Evolutionary conservation across 1,284 basidiomycete species (phyloP).

Genomic region (Xanthoconium separans): DNA sequence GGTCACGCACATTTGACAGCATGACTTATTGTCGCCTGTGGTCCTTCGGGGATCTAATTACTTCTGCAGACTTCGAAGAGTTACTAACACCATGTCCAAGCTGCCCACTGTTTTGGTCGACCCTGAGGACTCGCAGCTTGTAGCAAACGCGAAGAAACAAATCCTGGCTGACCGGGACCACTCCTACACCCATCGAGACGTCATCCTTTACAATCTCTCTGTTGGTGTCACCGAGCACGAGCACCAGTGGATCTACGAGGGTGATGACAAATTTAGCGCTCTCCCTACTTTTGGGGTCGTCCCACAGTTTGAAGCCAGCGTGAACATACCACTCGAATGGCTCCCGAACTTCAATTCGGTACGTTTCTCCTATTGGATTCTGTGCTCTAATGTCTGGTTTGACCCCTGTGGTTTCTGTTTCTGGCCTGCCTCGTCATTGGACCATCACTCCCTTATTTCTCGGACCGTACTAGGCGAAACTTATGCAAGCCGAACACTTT

Average conservation of each 20-base stretch:
- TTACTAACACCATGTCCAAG: slow-evolving; percentile 21
- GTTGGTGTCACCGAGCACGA: slow-evolving; percentile 93
- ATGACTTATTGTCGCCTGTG: no score
- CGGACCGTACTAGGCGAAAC: slow-evolving; percentile 54
- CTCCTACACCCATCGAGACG: slow-evolving; percentile 84
- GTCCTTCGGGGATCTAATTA: no score
- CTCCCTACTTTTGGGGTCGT: slow-evolving; percentile 96
- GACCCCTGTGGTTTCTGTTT: not conserved
- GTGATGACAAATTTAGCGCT: slow-evolving; percentile 81
- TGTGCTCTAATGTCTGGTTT: not conserved
- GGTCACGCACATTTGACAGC: no score
- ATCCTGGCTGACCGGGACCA: slow-evolving; percentile 58
- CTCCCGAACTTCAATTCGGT: slow-evolving; percentile 95
- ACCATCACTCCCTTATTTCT: no score
- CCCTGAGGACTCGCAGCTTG: slow-evolving; percentile 81
- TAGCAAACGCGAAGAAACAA: slow-evolving; percentile 80
- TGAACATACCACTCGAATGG: slow-evolving; percentile 74
- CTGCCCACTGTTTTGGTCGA: slow-evolving; percentile 62
- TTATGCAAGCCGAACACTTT: slow-evolving; percentile 73
- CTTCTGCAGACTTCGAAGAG: no score
- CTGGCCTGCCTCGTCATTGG: no score
- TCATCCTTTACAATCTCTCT: slow-evolving; percentile 95
- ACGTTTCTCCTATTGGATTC: slow-evolving; percentile 23
- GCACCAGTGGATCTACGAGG: slow-evolving; percentile 90
- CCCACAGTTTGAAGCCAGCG: slow-evolving; percentile 82